phyloP scores from a whole-genome alignment of 2,329 filamentous ascomycete species.

The Aspergillus puulaauensis region DNA sequence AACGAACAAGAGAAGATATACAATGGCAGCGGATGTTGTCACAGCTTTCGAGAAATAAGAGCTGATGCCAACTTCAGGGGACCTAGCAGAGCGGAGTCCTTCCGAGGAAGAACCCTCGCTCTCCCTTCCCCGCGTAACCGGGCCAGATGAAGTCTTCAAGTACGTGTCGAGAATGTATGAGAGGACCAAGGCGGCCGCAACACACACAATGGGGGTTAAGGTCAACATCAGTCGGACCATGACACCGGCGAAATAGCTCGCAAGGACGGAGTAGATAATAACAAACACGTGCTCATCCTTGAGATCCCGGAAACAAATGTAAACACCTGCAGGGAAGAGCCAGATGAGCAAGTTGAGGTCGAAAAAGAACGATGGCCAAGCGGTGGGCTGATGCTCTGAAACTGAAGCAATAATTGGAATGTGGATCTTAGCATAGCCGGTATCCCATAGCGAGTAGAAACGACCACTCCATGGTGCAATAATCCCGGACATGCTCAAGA shows the following conservation, averaged over 20 bases:
- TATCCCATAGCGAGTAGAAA: conserved; percentile 99
- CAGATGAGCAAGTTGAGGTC: conserved; percentile 97
- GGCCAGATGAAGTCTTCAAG: conserved; percentile 64
- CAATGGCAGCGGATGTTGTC: conserved; percentile 69
- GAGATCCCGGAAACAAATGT: conserved; percentile 93
- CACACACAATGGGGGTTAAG: conserved; percentile 91
- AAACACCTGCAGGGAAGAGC: conserved; percentile 98
- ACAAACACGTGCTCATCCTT: conserved; percentile 97
- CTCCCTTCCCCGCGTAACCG: conserved; percentile 47
- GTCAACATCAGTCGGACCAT: conserved; percentile 99
- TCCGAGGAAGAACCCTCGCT: conserved; percentile 36
- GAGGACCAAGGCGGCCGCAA: conserved; percentile 83
- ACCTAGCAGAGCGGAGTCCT: conserved; percentile 66
- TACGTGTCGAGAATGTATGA: conserved; percentile 90
- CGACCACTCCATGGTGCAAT: conserved; percentile 97
- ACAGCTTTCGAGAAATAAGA: conserved; percentile 73
- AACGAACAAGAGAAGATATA: conserved; percentile 90
- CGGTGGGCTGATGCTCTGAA: conserved; percentile 97
- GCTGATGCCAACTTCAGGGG: conserved; percentile 81
- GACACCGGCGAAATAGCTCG: conserved; percentile 97
- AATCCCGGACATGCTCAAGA: conserved; percentile 80
- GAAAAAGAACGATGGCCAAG: conserved; percentile 99
- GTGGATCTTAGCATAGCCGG: conserved; percentile 97
- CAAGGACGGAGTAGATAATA: conserved; percentile 93
- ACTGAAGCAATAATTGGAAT: conserved; percentile 99